phyloP scores from a whole-genome alignment of 257 asterid genomes.

The Solanum microdontum region DNA sequence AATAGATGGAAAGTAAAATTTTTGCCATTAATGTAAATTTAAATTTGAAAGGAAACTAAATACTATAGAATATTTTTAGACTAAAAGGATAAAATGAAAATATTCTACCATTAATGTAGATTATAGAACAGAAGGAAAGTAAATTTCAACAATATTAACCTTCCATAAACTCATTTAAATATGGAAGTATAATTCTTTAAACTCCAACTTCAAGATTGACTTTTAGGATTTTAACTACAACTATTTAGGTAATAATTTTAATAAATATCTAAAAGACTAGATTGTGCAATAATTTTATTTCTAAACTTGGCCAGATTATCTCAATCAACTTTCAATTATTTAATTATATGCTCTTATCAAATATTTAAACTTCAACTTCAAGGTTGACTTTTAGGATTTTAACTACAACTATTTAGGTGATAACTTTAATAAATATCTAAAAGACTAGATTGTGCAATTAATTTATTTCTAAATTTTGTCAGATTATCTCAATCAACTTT shows the following conservation, averaged over 20 bases:
- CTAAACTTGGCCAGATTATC: accelerated
- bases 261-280: background rate
- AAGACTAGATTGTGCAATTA: background rate
- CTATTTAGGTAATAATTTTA: background rate
- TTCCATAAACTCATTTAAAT: background rate
- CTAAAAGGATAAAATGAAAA: background rate
- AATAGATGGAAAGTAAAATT: no score
- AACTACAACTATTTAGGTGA: no score
- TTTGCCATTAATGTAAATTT: background rate
- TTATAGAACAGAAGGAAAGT: background rate
- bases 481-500: background rate
- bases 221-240: background rate
- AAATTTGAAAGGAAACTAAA: background rate
- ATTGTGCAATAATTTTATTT: background rate
- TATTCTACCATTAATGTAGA: no score
- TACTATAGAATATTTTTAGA: background rate
- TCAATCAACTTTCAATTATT: background rate
- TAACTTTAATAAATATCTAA: background rate
- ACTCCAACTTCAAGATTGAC: background rate
- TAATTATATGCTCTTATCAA: no score
- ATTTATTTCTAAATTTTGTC: background rate
- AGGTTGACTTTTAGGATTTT: no score
- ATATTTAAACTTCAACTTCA: no score
- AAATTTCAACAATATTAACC: no score
- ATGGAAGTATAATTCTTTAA: background rate